Percentiles rank a stretch among this genome's conserved stretches.
Conservation (phyloP, 2,329 filamentous ascomycete genomes). For the Ophiognomonia clavigignenti-juglandacearum region DNA sequence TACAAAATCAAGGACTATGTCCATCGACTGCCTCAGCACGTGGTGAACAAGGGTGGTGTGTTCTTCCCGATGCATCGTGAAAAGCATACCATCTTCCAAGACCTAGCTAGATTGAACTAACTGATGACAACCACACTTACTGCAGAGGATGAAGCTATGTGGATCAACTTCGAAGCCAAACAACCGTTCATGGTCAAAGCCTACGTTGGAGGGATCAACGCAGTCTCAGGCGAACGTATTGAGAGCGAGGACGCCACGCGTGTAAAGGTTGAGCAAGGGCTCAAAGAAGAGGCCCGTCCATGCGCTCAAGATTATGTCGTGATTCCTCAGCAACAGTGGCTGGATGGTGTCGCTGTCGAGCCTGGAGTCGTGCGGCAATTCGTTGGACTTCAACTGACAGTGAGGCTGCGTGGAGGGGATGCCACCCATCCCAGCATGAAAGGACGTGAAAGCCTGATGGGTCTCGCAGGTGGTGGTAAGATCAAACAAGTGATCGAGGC, state of each 20-base stretch:
- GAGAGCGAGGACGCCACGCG: conserved; percentile 16
- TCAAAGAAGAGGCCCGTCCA: conserved; percentile 3
- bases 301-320: conserved; percentile 30
- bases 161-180: conserved; percentile 27
- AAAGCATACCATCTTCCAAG: too few species aligned
- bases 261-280: background rate
- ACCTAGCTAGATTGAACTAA: too few species aligned
- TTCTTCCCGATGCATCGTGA: conserved; percentile 36
- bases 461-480: background rate
- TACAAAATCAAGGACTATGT: conserved; percentile 3
- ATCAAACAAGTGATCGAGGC: background rate
- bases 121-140: too few species aligned
- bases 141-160: conserved; percentile 35
- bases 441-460: background rate
- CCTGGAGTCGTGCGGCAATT: conserved; percentile 40
- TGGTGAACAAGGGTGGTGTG: background rate
- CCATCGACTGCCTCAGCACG: background rate
- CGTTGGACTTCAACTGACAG: conserved; percentile 23
- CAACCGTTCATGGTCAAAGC: conserved; percentile 33
- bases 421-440: too few species aligned
- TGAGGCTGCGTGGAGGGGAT: too few species aligned
- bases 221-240: conserved; percentile 30
- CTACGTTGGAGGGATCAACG: conserved; percentile 35
- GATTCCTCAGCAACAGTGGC: conserved; percentile 31
- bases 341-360: conserved; percentile 33